Percentiles rank a stretch among this genome's conserved stretches.
phyloP scores from a whole-genome alignment of 2,329 filamentous ascomycete species.

The Canariomyces notabilis region DNA sequence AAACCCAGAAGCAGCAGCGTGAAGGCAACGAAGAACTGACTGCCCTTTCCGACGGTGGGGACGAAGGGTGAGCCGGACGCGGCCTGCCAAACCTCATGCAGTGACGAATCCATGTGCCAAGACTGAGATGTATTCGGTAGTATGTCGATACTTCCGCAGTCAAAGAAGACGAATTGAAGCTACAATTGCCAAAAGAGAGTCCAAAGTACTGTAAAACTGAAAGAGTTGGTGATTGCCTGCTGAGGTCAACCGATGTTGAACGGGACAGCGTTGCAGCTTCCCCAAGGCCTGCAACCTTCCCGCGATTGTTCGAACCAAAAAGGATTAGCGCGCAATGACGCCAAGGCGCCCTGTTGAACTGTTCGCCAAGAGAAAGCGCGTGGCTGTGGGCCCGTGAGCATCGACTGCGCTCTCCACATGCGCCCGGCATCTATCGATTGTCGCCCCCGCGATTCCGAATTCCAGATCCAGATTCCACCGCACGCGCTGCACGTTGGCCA shows the following conservation, averaged over 20 bases:
- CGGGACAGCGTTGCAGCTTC: not conserved
- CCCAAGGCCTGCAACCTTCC: not conserved
- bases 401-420: too few species aligned
- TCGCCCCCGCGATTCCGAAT: too few species aligned
- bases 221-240: conserved; percentile 8
- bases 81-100: conserved; percentile 90
- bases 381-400: too few species aligned
- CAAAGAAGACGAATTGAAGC: not conserved
- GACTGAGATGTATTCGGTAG: not conserved
- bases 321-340: not conserved
- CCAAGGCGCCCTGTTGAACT: not conserved
- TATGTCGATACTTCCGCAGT: not conserved
- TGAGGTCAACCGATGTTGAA: not conserved
- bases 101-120: conserved; percentile 67
- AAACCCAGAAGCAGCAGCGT: conserved; percentile 67
- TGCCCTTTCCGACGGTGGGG: conserved; percentile 73
- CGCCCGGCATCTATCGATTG: too few species aligned
- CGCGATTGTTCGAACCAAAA: not conserved
- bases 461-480: too few species aligned
- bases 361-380: not conserved
- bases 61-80: conserved; percentile 81
- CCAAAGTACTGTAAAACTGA: conserved; percentile 2
- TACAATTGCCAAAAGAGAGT: not conserved
- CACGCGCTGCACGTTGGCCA: not conserved
- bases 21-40: conserved; percentile 79